Percentiles rank a stretch among this genome's conserved stretches.
Conservation (phyloP, 2,329 filamentous ascomycete genomes). For the Penicillium sp. region DNA sequence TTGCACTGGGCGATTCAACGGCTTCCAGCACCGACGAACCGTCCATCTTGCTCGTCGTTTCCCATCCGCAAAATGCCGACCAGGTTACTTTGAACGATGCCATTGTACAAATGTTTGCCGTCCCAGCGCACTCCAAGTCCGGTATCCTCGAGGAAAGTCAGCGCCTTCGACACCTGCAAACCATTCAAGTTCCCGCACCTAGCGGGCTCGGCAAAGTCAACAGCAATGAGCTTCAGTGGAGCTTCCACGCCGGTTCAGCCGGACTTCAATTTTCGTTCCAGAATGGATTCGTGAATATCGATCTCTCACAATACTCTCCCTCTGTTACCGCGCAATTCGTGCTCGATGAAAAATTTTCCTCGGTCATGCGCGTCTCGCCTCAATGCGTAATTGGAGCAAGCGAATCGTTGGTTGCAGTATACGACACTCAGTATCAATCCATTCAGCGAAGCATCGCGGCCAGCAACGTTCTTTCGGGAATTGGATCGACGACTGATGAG, state of each 20-base stretch:
- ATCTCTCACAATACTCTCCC: slow-evolving; percentile 49
- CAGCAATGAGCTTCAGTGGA: slow-evolving; percentile 38
- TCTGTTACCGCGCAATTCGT: slow-evolving; percentile 44
- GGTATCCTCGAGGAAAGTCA: slow-evolving; percentile 35
- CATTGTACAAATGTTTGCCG: slow-evolving; percentile 45
- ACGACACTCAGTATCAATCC: slow-evolving; percentile 53
- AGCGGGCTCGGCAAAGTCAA: slow-evolving; percentile 32
- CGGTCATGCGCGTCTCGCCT: slow-evolving; percentile 48
- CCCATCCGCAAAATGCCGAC: slow-evolving; percentile 37
- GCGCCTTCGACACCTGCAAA: slow-evolving; percentile 42
- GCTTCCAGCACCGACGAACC: slow-evolving; percentile 33
- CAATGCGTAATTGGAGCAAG: slow-evolving; percentile 48
- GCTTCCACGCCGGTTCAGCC: slow-evolving; percentile 44
- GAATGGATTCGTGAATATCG: slow-evolving; percentile 46
- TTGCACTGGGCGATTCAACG: slow-evolving; percentile 39
- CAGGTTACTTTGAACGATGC: slow-evolving; percentile 39
- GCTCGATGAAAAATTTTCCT: slow-evolving; percentile 44
- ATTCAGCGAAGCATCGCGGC: slow-evolving; percentile 47
- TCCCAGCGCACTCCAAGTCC: slow-evolving; percentile 33
- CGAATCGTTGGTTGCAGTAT: slow-evolving; percentile 47
- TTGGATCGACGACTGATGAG: slow-evolving; percentile 24
- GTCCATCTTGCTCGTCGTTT: slow-evolving; percentile 45
- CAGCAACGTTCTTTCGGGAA: slow-evolving; percentile 33
- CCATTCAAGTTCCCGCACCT: slow-evolving; percentile 38
- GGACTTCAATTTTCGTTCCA: slow-evolving; percentile 45